A percentile compares a stretch with the other conserved stretches of the same genome.
Conservation (phyloP, 768 basidiomycete genomes). For the Asterophora parasitica region DNA sequence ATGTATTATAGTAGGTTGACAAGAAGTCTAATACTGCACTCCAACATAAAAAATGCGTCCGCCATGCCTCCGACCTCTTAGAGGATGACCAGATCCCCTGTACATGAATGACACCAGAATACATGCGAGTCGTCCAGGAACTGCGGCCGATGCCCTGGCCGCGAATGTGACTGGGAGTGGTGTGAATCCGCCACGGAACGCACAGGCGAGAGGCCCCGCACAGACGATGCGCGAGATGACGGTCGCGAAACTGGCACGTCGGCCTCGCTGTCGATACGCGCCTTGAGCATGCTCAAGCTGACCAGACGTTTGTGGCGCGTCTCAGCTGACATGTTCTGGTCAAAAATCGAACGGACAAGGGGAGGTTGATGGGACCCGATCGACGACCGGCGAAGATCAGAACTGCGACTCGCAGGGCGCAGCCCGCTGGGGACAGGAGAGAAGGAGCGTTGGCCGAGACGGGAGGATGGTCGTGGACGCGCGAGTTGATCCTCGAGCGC, state of each 20-base stretch:
- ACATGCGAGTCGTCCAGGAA: constrained; percentile 87
- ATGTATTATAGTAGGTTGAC: no score
- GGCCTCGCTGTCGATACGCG: constrained; percentile 80
- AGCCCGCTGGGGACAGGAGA: constrained; percentile 40
- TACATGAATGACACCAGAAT: constrained; percentile 85
- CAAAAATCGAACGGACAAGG: constrained; percentile 56
- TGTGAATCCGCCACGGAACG: constrained; percentile 30
- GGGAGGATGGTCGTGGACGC: constrained; percentile 40
- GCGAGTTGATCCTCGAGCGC: constrained; percentile 64
- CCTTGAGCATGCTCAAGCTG: constrained; percentile 86
- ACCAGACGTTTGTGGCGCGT: constrained; percentile 78
- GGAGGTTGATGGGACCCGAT: constrained; percentile 38
- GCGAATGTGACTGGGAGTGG: constrained; percentile 17
- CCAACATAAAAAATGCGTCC: background rate
- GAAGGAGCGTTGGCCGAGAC: constrained; percentile 39
- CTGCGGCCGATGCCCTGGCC: constrained; percentile 47
- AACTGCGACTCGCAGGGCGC: constrained; percentile 41
- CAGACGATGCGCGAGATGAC: constrained; percentile 32
- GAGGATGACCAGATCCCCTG: constrained; percentile 76
- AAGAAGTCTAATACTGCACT: no score
- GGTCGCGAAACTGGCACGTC: constrained; percentile 40
- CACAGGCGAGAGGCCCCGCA: constrained; percentile 49
- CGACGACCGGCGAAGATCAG: constrained; percentile 32
- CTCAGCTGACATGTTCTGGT: constrained; percentile 67
- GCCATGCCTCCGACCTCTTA: constrained; percentile 19